phyloP scores from a whole-genome alignment of 352 stramenopile genomes.

The Hyphochytrium catenoides region DNA sequence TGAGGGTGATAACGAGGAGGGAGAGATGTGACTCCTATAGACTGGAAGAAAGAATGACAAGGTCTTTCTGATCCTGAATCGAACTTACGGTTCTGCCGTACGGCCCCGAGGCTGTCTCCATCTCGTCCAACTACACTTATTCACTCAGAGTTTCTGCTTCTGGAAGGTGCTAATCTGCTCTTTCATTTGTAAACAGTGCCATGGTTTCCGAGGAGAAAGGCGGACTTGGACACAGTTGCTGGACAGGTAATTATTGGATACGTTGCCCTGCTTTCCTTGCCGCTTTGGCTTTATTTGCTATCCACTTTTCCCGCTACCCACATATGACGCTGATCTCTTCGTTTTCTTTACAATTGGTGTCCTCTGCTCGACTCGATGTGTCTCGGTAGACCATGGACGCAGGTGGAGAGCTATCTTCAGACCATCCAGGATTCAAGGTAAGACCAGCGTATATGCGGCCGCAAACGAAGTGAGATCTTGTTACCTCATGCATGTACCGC shows the following conservation, averaged over 20 bases:
- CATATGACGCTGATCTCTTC: conserved; percentile 6
- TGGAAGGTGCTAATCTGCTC: too few species aligned
- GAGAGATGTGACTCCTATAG: not conserved
- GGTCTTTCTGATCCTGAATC: too few species aligned
- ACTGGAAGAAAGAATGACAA: too few species aligned
- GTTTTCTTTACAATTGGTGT: conserved; percentile 1
- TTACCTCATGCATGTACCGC: not conserved
- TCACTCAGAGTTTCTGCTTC: too few species aligned
- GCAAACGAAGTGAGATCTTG: too few species aligned
- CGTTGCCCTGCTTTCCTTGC: too few species aligned
- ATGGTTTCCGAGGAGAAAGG: conserved; percentile 59
- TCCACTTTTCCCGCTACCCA: too few species aligned
- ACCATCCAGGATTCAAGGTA: conserved; percentile 85
- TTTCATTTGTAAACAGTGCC: conserved; percentile 16
- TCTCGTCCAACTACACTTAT: too few species aligned
- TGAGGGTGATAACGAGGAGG: not conserved
- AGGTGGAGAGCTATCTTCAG: conserved; percentile 68
- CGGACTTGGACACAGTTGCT: conserved; percentile 40
- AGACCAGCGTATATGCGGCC: too few species aligned
- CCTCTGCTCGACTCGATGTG: not conserved
- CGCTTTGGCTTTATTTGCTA: too few species aligned
- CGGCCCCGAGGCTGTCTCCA: too few species aligned
- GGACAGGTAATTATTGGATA: conserved; percentile 16
- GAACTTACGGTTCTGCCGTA: too few species aligned
- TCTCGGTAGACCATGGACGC: conserved; percentile 62